Evolutionary conservation across 2,329 filamentous ascomycete genomes (phyloP), one percentile per base, ranked within the genome.

Genomic region (Colletotrichum lindemuthianum): DNA sequence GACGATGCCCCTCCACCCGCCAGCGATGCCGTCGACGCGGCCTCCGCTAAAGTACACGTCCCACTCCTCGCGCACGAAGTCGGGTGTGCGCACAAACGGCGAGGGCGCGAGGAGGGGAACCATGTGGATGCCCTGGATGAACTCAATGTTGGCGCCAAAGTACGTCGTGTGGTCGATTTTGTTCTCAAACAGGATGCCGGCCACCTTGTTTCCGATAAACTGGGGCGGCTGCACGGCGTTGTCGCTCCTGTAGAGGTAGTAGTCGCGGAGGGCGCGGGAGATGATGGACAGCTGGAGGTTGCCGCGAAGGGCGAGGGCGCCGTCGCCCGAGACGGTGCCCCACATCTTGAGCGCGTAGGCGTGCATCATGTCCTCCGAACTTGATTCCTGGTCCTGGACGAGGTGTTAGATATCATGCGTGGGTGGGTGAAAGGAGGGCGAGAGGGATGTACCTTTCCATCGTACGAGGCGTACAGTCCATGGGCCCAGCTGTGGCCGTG

Each of bases 401-500:
- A 24, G 24, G 2, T 8, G 16, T 67, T 37, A 71, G 57, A 24
- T 24, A 24, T 24, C 24, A 24, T 24, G 24, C 24, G 24, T 24
- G 24, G 3, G 24, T 24, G 24, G 24, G 24, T 24, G 24, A 24
- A 24, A 24, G 24, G 24, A 24, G 24, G 24, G 24, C 24, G 4
- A 24, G 24, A 24, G 24, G 24, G 24, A 24, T 24, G 24, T 24
- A 81, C 88, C 78, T 94, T 94, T 66, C 92, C 92, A 74, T 95
- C 91, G 59, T 80, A 81, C 41, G 86, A 83, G 67, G 91, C 86
- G 71, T 88, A 92, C 6, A 95, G 78, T 1, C 92, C 92, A 59
- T 92, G 93, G 2, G 95, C 95, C 93, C 95, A 97, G 63, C 90
- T 93, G 82, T 98, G 96, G 2, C 95, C 96, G 72, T 96, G 89